A percentile compares a stretch with the other conserved stretches of the same genome.
Evolutionary conservation across 75 land plant species (phyloP).

Genomic region (Pseudotsuga menziesii): DNA sequence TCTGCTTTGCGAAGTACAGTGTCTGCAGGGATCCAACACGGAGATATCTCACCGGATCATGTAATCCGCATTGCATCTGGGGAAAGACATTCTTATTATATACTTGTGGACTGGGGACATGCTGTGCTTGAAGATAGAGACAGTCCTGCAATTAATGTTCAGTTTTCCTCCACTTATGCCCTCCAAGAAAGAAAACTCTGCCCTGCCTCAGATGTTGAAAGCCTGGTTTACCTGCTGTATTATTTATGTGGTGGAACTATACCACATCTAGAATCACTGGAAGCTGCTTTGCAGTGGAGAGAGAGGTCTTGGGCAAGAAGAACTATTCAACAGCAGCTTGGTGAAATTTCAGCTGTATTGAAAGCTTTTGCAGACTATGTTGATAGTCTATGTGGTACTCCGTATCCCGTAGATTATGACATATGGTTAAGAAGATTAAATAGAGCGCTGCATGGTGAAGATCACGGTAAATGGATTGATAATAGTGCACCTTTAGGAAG

Average conservation of each 20-base stretch:
- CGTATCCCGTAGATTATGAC: constrained; percentile 51
- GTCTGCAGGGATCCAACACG: constrained; percentile 72
- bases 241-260: constrained; percentile 35
- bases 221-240: constrained; percentile 38
- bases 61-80: constrained; percentile 55
- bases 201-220: constrained; percentile 54
- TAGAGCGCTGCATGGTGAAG: constrained; percentile 45
- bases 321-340: constrained; percentile 38
- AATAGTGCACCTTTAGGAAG: constrained; percentile 15
- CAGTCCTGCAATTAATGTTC: constrained; percentile 72
- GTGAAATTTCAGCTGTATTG: constrained; percentile 48
- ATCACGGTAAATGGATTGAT: constrained; percentile 47
- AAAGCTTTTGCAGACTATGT: constrained; percentile 57
- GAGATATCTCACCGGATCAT: constrained; percentile 82
- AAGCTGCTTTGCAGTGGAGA: constrained; percentile 48
- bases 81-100: constrained; percentile 41
- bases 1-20: constrained; percentile 66
- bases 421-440: constrained; percentile 45
- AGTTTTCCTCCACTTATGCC: constrained; percentile 70
- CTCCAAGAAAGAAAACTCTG: constrained; percentile 48
- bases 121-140: constrained; percentile 91
- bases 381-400: constrained; percentile 43
- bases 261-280: constrained; percentile 36
- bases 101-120: constrained; percentile 76
- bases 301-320: constrained; percentile 44